Conservation (phyloP, 1,284 basidiomycete genomes). For the Boletellus dicymbophilus region DNA sequence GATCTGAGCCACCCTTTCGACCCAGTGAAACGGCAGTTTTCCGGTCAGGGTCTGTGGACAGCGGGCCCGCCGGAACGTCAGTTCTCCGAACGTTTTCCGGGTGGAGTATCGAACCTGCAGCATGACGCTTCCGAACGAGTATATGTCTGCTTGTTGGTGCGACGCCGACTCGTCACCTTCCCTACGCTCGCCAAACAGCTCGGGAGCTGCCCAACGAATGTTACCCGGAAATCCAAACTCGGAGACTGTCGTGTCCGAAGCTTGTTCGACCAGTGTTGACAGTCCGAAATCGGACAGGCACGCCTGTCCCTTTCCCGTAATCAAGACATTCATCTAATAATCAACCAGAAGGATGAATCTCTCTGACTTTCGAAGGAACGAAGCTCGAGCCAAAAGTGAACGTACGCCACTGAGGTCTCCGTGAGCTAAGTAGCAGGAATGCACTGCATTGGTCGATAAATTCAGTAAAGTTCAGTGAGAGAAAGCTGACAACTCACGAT, state of each 20-base stretch:
- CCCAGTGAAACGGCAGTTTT: constrained; percentile 24
- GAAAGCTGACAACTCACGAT: constrained; percentile 15
- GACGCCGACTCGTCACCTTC: constrained; percentile 5
- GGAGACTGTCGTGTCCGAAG: constrained; percentile 15
- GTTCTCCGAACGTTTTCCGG: not conserved
- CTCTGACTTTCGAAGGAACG: not conserved
- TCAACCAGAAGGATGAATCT: constrained; percentile 6
- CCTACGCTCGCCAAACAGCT: constrained; percentile 10
- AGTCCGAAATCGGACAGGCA: constrained; percentile 32
- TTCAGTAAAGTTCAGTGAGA: not conserved
- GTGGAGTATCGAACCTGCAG: constrained; percentile 18
- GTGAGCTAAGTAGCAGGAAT: constrained; percentile 21
- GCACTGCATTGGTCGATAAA: constrained; percentile 19
- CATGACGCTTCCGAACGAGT: constrained; percentile 33
- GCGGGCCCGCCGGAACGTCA: not conserved
- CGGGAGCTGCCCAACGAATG: constrained; percentile 31
- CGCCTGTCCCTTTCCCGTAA: constrained; percentile 20
- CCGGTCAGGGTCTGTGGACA: constrained; percentile 25
- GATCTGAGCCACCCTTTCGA: constrained; percentile 20
- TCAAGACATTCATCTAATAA: constrained; percentile 34
- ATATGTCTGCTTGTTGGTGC: constrained; percentile 22
- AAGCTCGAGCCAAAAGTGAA: not conserved
- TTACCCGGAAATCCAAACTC: constrained; percentile 29
- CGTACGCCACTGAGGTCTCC: constrained; percentile 30
- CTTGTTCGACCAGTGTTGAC: constrained; percentile 29